Percentiles rank a stretch among this genome's conserved stretches.
Conservation (phyloP, 2,329 filamentous ascomycete species). For the Stemphylium lycopersici region DNA sequence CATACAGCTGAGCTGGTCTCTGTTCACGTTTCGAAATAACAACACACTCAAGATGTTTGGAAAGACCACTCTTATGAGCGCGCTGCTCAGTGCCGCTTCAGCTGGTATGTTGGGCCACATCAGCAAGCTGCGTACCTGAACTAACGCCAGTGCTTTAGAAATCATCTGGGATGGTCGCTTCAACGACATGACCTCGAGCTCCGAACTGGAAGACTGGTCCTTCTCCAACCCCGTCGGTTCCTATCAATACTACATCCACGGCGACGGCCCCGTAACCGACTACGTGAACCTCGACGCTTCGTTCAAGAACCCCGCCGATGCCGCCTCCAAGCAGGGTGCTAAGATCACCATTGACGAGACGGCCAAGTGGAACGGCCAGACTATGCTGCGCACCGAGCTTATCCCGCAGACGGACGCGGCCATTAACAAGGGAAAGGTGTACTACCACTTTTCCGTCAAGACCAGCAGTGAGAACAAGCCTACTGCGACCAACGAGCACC, state of each 20-base stretch:
- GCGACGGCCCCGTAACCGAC: slow-evolving; percentile 59
- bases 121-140: background rate
- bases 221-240: slow-evolving; percentile 70
- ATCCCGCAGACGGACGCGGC: slow-evolving; percentile 72
- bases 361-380: slow-evolving; percentile 72
- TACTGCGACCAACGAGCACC: slow-evolving; percentile 68
- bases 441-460: slow-evolving; percentile 75
- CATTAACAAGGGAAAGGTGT: slow-evolving; percentile 69
- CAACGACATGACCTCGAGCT: slow-evolving; percentile 62
- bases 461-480: slow-evolving; percentile 65
- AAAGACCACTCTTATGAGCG: slow-evolving; percentile 39
- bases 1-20: slow-evolving; percentile 36
- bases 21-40: slow-evolving; percentile 18
- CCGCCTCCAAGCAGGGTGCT: slow-evolving; percentile 65
- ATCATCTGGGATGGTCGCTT: slow-evolving; percentile 70
- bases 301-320: slow-evolving; percentile 71
- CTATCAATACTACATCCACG: slow-evolving; percentile 81
- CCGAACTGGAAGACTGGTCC: slow-evolving; percentile 67
- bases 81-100: slow-evolving; percentile 42
- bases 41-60: slow-evolving; percentile 37
- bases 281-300: slow-evolving; percentile 67
- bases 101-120: slow-evolving; percentile 25
- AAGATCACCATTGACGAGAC: slow-evolving; percentile 71
- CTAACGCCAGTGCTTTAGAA: slow-evolving; percentile 41
- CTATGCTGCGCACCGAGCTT: slow-evolving; percentile 74